Conservation (phyloP, 2,329 filamentous ascomycete genomes). For the Stylonectria norvegica region DNA sequence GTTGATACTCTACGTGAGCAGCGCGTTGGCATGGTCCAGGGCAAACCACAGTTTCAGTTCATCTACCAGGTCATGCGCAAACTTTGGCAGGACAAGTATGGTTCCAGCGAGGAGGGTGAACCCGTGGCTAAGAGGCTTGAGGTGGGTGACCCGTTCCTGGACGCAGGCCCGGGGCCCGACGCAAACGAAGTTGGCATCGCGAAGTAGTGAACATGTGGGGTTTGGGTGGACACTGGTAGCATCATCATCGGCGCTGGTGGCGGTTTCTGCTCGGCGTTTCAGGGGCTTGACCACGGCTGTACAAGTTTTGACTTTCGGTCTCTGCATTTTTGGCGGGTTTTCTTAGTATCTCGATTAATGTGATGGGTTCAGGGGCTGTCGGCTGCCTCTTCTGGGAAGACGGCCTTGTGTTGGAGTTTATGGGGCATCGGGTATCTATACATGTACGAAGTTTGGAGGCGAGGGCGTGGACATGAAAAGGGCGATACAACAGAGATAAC, state of each 20-base stretch:
- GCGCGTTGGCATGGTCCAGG: constrained; percentile 93
- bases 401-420: constrained; percentile 14
- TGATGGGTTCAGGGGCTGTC: too few species aligned
- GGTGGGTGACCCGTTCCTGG: constrained; percentile 42
- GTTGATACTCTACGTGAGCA: constrained; percentile 82
- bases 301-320: too few species aligned
- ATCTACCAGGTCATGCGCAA: constrained; percentile 83
- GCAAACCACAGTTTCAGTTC: constrained; percentile 78
- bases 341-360: too few species aligned
- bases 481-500: too few species aligned
- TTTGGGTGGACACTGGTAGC: not conserved
- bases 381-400: constrained; percentile 16
- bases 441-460: constrained; percentile 5
- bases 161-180: constrained; percentile 18
- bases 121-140: constrained; percentile 54
- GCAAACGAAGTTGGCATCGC: constrained; percentile 9
- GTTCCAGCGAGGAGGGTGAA: constrained; percentile 37
- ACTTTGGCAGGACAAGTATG: constrained; percentile 66
- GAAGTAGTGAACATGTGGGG: constrained; percentile 7
- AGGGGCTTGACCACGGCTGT: constrained; percentile 6
- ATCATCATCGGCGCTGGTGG: constrained; percentile 6
- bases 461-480: constrained; percentile 16
- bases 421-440: constrained; percentile 15
- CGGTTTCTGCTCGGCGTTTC: constrained; percentile 1
- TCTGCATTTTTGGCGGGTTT: too few species aligned